Evolutionary conservation across 805 yeast genomes (phyloP), one percentile per base, ranked within the genome.

Genomic region (Pachysolen tannophilus): DNA sequence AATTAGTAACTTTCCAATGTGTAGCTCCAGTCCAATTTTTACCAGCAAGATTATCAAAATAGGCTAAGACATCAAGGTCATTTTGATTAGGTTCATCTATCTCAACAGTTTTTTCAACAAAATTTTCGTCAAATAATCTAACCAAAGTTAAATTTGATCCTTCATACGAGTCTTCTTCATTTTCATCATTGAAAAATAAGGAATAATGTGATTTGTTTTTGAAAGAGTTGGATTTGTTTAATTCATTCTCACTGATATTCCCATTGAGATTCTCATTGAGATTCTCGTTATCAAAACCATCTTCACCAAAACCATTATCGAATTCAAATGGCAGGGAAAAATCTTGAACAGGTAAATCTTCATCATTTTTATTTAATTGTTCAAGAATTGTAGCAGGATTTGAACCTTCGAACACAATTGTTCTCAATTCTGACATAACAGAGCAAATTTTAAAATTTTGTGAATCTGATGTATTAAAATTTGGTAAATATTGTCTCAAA

Each of bases 11-110:
- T 56, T 82, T 82, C 97, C 97, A 90, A 57, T 85, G 94, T 44
- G 84, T 90, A 10, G 90, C 82, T 7, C 97, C 97, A 20, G 94
- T 72, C 96, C 97, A 88, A 52, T 76, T 82, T 21, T 66, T 60
- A 38, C 67, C 72, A 56, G 85, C 65, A 15, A 75, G 68, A 35
- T 75, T 77, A 52, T 87, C 95, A 55, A 86, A 86, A 52, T 85
- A 82, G 3, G 87, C 81, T 72, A 73, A 64, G 32, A 71, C 54
- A 39, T 69, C 72, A 20, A 58, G 50, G 41, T 71, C 55, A 18
- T 65, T 61, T 27, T 42, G 48, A 7, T 23, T 34, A 13, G 27
- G 17, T 13, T 37, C 32, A 14, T 43, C 50, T 5, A 43, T 53
- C 13, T 50, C 52, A n/a, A 44, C 48, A 4, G 40, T 18, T 33